Evolutionary conservation across 1,284 basidiomycete genomes (phyloP).

Genomic region (Schizophyllum commune): DNA sequence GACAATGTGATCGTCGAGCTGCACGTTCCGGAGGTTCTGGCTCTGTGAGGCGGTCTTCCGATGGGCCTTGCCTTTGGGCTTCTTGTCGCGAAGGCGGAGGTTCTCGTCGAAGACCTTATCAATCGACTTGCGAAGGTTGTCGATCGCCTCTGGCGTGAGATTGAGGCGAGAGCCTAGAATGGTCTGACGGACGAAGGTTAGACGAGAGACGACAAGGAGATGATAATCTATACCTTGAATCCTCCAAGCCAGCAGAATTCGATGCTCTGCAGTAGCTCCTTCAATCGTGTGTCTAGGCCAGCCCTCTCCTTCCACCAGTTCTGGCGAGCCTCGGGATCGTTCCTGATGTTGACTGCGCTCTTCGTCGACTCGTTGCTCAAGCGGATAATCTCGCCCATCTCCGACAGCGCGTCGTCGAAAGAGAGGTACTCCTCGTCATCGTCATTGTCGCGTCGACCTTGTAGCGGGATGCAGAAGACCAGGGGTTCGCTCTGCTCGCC

Average conservation of each 20-base stretch:
- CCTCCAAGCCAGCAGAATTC: conserved; percentile 97
- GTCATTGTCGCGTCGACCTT: conserved; percentile 62
- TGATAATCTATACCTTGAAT: too few relatives aligned
- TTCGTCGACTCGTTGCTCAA: conserved; percentile 74
- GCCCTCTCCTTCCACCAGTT: conserved; percentile 84
- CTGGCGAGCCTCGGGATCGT: conserved; percentile 53
- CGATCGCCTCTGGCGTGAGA: conserved; percentile 38
- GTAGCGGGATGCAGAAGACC: conserved; percentile 85
- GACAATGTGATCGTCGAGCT: conserved; percentile 67
- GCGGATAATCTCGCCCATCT: conserved; percentile 74
- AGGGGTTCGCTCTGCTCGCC: conserved; percentile 44
- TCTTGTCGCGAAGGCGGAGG: conserved; percentile 54
- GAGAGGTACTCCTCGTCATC: conserved; percentile 70
- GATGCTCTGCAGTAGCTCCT: conserved; percentile 73
- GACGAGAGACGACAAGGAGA: too few relatives aligned
- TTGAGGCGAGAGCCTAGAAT: conserved; percentile 56
- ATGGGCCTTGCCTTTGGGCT: conserved; percentile 25
- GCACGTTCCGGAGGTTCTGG: conserved; percentile 40
- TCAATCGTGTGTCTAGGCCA: conserved; percentile 71
- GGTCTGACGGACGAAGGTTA: conserved; percentile 37
- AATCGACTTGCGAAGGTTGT: conserved; percentile 54
- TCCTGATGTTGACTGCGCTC: conserved; percentile 62
- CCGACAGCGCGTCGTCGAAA: conserved; percentile 66
- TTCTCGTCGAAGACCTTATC: conserved; percentile 70
- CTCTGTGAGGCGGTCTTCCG: conserved; percentile 28